Evolutionary conservation across 2,329 filamentous ascomycete species (phyloP).

Genomic region (Seiridium unicorne): DNA sequence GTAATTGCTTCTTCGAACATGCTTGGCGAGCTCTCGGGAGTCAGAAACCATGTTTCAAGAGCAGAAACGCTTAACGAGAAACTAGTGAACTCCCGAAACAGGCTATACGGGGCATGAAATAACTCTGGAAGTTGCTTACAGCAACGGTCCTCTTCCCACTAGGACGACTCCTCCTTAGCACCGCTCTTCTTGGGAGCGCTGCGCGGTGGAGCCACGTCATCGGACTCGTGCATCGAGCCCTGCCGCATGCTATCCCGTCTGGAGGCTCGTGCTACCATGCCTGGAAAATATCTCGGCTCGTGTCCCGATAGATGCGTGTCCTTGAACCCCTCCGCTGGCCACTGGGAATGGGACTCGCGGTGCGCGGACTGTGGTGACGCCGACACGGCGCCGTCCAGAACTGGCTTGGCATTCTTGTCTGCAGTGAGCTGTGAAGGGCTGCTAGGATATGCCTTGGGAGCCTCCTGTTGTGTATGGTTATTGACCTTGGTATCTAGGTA

Average conservation of each 20-base stretch:
- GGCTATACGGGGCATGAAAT: too few relatives aligned
- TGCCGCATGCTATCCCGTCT: constrained; percentile 41
- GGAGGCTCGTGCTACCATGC: constrained; percentile 57
- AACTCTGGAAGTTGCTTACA: too few relatives aligned
- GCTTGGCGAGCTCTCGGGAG: too few relatives aligned
- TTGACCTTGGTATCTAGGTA: constrained; percentile 18
- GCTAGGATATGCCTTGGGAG: constrained; percentile 18
- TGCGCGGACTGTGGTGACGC: constrained; percentile 14
- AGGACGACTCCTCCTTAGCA: constrained; percentile 18
- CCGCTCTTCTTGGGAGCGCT: constrained; percentile 15
- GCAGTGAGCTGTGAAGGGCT: constrained; percentile 14
- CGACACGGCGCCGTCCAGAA: constrained; percentile 12
- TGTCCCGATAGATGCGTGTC: constrained; percentile 51
- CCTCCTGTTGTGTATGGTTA: constrained; percentile 14
- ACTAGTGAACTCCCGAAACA: too few relatives aligned
- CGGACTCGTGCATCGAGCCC: constrained; percentile 36
- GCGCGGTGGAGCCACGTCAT: constrained; percentile 23
- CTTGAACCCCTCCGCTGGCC: constrained; percentile 32
- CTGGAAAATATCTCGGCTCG: constrained; percentile 72
- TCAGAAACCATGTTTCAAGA: too few relatives aligned
- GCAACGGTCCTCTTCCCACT: not conserved
- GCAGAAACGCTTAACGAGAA: too few relatives aligned
- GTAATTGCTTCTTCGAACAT: too few relatives aligned
- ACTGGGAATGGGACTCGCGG: constrained; percentile 20
- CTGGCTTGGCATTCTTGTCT: constrained; percentile 23